Evolutionary conservation across 2,329 filamentous ascomycete genomes (phyloP), one percentile per base, ranked within the genome.

Genomic region (Rhynchosporium graminicola): DNA sequence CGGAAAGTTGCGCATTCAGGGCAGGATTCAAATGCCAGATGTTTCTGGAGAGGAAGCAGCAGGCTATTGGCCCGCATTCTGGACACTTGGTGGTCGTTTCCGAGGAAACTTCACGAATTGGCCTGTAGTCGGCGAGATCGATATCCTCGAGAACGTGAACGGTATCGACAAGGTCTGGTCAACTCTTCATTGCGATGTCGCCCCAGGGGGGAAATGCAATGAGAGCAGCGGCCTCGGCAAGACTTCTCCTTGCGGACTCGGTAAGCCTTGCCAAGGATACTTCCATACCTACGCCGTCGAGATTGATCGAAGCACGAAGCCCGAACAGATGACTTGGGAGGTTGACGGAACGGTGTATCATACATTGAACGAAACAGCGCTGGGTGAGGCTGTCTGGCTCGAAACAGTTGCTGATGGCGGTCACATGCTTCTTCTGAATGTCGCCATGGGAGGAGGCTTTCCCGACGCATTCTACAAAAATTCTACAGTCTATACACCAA

Each of bases 141-240:
- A 51, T 7, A 51, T 51, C n/a, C 20, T 51, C 29, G 48, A 51
- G 29, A 51, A 51, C 29, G 48, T 51, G 13, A 51, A 51, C 31
- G 48, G 48, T 1, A 6, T 51, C 15, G 31, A 51, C 48, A 51
- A 36, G 20, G 48, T 51, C 31, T 36, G 29, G 29, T 29, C 29
- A 9, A 51, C 48, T 1, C 48, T 51, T n/a, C 48, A 51, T 31
- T 51, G 48, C 31, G 48, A 51, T n/a, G 48, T 51, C 29, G 36
- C 33, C 15, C 48, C 48, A 5, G 48, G 48, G 1, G 48, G 48
- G 9, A 36, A 36, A 36, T 51, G 48, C 48, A 31, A 51, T n/a
- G 48, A 51, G 15, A 51, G 29, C 1, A 51, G 36, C 7, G 48
- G 48, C 12, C 33, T 51, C 31, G 33, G 29, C 20, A 5, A 29